phyloP scores from a whole-genome alignment of 1,284 basidiomycete genomes.

The Austroboletus niveus region DNA sequence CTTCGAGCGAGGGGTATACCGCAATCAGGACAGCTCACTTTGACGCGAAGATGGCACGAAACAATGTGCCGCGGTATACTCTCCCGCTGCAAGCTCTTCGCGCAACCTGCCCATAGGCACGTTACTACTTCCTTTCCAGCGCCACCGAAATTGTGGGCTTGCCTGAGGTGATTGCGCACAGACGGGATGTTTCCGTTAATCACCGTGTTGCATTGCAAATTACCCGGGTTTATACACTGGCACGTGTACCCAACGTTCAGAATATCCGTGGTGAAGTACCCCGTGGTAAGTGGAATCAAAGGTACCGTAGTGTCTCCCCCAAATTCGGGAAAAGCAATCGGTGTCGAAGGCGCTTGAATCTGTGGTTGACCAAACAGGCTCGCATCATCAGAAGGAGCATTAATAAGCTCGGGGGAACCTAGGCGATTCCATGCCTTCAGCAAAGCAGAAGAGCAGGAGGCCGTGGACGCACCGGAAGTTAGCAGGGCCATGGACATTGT shows the following conservation, averaged over 20 bases:
- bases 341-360: background rate
- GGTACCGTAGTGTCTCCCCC: background rate
- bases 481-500: background rate
- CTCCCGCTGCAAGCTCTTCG: constrained; percentile 9
- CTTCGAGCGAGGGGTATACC: constrained; percentile 16
- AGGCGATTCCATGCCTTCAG: background rate
- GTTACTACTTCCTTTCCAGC: constrained; percentile 1
- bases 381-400: background rate
- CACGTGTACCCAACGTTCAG: constrained; percentile 1
- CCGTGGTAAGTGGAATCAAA: background rate
- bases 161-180: constrained; percentile 18
- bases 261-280: background rate
- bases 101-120: constrained; percentile 15
- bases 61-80: constrained; percentile 21
- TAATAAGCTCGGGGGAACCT: background rate
- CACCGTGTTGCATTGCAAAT: constrained; percentile 2
- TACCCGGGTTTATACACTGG: background rate
- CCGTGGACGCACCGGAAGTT: background rate
- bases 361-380: background rate
- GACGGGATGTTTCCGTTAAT: constrained; percentile 1
- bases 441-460: background rate
- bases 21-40: constrained; percentile 9
- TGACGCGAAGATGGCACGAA: constrained; percentile 11
- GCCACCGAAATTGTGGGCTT: constrained; percentile 3
- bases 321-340: background rate